phyloP scores from a whole-genome alignment of 2,329 filamentous ascomycete species.

The Cladophialophora bantiana region DNA sequence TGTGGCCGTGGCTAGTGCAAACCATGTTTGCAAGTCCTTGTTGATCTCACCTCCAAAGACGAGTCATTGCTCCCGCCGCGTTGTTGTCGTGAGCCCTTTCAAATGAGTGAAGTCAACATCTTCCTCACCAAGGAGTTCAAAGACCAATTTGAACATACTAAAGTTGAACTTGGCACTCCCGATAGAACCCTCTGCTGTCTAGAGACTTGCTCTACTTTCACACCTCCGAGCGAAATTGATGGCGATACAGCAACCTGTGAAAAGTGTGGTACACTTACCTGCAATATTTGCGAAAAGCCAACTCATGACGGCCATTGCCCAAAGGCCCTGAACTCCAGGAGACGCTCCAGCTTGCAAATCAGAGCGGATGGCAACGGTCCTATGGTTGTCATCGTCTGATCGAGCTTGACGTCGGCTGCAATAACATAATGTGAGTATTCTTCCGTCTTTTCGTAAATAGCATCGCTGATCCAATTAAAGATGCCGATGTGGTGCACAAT shows the following conservation, averaged over 20 bases:
- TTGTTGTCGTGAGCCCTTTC: slow-evolving; percentile 58
- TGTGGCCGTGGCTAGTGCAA: slow-evolving; percentile 61
- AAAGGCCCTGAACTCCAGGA: slow-evolving; percentile 39
- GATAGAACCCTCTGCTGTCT: slow-evolving; percentile 61
- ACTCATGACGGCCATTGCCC: slow-evolving; percentile 52
- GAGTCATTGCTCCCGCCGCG: slow-evolving; percentile 63
- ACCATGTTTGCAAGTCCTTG: slow-evolving; percentile 56
- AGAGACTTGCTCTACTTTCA: slow-evolving; percentile 56
- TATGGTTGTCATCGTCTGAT: slow-evolving; percentile 69
- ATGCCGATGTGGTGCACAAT: slow-evolving; percentile 44
- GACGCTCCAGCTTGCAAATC: slow-evolving; percentile 67
- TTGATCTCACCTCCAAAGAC: slow-evolving; percentile 55
- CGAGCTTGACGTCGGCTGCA: slow-evolving; percentile 45
- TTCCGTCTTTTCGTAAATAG: not conserved
- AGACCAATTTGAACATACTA: slow-evolving; percentile 52
- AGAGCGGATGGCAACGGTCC: slow-evolving; percentile 77
- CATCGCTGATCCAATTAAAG: slow-evolving; percentile 31
- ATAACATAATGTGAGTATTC: slow-evolving; percentile 46
- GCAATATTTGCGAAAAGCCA: slow-evolving; percentile 58
- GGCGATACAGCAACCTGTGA: slow-evolving; percentile 52
- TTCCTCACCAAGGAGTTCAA: slow-evolving; percentile 51
- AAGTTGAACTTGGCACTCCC: slow-evolving; percentile 57
- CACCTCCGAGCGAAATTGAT: slow-evolving; percentile 47
- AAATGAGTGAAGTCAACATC: slow-evolving; percentile 44
- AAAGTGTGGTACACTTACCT: slow-evolving; percentile 56